Evolutionary conservation across 2,329 filamentous ascomycete genomes (phyloP), one percentile per base, ranked within the genome.

Genomic region (Neonectria ditissima): DNA sequence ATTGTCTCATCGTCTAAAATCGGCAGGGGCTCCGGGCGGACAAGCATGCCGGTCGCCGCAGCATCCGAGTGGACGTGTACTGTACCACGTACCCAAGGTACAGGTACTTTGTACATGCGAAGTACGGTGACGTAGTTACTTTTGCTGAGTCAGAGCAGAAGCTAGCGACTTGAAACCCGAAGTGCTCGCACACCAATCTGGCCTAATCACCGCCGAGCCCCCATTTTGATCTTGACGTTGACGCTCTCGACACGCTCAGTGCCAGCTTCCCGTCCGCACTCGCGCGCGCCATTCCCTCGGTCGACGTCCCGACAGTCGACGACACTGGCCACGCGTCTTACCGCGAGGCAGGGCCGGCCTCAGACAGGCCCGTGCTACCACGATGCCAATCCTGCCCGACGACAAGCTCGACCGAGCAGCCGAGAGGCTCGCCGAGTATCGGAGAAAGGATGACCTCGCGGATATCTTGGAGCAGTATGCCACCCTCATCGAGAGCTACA

Each of bases 401-500:
- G 65, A 55, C 16, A 59, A 56, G 44, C 69, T 72, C 47, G 66
- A 68, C 43, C 63, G 45, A 55, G 70, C 70, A 56, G 69, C 70
- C 63, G 59, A 62, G 8, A 63, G 75, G 69, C 73, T 80, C 56
- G 74, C 75, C 34, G 70, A 69, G 32, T 80, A 76, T 52, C 77
- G 75, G 6, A 66, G 56, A 7, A 65, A 69, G 6, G 72, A 71
- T 45, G 59, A 66, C 6, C 68, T 80, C 3, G 53, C 70, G 9
- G 69, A 73, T 2, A 75, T 79, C n/a, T 66, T 79, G 2, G 72
- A 77, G 18, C 67, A 70, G 2, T 80, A 81, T 20, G 11, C 34
- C 1, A 32, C 61, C 34, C 77, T 89, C 7, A 75, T 89, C n/a
- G 79, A 82, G 7, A 80, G 83, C 62, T 88, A 89, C 75, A 84